These are phyloP conservation scores for Coprinellus micaceus DNA, from an alignment of 768 basidiomycete genomes.

Conservation along the genomic window DNA sequence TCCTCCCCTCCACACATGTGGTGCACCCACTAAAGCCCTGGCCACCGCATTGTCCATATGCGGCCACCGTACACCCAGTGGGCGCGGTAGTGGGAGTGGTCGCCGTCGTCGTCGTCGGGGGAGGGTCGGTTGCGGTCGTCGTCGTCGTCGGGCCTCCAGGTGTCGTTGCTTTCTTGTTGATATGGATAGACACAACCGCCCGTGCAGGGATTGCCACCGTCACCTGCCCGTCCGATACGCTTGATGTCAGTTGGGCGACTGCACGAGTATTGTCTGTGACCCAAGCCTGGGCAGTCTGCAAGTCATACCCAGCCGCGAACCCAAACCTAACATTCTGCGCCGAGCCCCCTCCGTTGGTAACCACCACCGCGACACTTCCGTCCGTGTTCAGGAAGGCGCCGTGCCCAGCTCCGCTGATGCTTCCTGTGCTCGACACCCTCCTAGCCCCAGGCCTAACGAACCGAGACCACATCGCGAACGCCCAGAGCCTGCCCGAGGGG, in stretches of 20 bases:
- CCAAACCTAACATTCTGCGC: conserved; percentile 13
- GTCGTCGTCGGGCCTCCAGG: background rate
- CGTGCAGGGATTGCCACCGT: conserved; percentile 11
- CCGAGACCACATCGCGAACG: conserved; percentile 15
- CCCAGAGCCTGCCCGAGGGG: conserved; percentile 13
- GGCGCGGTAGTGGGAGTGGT: background rate
- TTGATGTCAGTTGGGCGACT: conserved; percentile 8
- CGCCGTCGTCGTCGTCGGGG: background rate
- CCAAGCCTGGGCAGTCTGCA: conserved; percentile 4
- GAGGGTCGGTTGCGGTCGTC: background rate
- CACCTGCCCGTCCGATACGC: conserved; percentile 8
- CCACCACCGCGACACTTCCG: conserved; percentile 7
- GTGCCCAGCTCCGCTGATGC: conserved; percentile 10
- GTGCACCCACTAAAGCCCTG: conserved; percentile 7
- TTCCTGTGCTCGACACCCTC: conserved; percentile 6
- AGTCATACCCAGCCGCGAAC: conserved; percentile 7
- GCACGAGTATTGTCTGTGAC: conserved; percentile 12
- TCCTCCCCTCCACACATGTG: conserved; percentile 4
- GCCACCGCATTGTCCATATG: conserved; percentile 11
- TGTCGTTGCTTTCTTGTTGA: conserved; percentile 3
- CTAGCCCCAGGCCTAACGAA: conserved; percentile 13
- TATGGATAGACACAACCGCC: conserved; percentile 10
- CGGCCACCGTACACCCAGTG: conserved; percentile 1
- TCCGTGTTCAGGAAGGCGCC: conserved; percentile 13
- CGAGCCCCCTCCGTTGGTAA: conserved; percentile 10